A percentile compares a stretch with the other conserved stretches of the same genome.
Conservation (phyloP, 345 rosid species). For the Ailanthus altissimus region DNA sequence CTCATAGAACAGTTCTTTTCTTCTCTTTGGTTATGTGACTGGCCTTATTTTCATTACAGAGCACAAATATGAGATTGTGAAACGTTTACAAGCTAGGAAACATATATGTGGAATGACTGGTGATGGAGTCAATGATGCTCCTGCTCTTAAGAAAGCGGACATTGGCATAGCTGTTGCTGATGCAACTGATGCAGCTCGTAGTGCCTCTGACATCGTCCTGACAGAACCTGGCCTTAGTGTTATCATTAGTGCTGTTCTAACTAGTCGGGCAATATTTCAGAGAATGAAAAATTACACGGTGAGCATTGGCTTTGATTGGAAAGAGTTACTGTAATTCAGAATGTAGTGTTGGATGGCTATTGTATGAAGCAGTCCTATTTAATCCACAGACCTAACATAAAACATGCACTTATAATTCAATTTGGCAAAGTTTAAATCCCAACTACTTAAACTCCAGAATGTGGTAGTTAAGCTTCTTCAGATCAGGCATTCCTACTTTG, state of each 20-base stretch:
- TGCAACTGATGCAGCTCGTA: constrained; percentile 77
- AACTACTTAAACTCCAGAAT: background rate
- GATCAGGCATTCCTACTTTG: background rate
- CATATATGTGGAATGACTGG: constrained; percentile 66
- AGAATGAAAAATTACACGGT: constrained; percentile 80
- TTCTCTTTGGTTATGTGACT: background rate
- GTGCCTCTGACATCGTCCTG: constrained; percentile 70
- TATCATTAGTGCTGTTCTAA: constrained; percentile 66
- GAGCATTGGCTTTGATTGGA: constrained; percentile 17
- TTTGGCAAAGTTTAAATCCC: background rate
- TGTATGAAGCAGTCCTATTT: background rate
- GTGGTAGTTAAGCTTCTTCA: background rate
- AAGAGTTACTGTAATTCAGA: background rate
- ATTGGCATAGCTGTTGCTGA: constrained; percentile 77
- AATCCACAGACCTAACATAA: background rate
- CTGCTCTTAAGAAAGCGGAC: constrained; percentile 72
- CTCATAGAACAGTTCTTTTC: constrained; percentile 1
- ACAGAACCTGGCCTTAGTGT: constrained; percentile 74
- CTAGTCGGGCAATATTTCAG: constrained; percentile 64
- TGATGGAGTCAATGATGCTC: constrained; percentile 70
- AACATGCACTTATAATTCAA: background rate
- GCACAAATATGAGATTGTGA: constrained; percentile 74
- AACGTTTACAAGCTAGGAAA: constrained; percentile 71
- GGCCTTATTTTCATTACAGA: constrained; percentile 32
- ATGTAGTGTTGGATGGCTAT: background rate